Base-by-base conservation (phyloP, 2,329 filamentous ascomycete species). In the Penicillium sp. region DNA sequence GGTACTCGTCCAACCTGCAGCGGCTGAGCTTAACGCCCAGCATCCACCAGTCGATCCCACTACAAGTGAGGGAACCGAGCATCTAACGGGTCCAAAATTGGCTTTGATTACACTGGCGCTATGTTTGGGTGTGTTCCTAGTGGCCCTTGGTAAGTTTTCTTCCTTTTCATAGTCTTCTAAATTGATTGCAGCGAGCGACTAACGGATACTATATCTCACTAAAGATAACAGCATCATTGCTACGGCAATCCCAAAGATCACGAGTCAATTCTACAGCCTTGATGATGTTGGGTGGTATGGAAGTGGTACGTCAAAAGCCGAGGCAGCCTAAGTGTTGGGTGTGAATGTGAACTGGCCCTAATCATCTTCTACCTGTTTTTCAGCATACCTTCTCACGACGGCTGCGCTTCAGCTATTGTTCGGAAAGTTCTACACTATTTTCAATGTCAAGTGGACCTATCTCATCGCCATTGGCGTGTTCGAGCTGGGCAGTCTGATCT, bases 221-320 rank as follows among this genome's bases (percentile, higher is more conserved):
- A 35, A 17, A 52, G 50, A 52, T 6, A 52, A 52, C 26, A 33
- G 50, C 26, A 46, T 52, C 25, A 52, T 52, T 8, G 50, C 50
- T 10, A 52, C 50, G 7, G 50, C 50, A 17, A 59, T 63, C 10
- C 61, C 61, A 16, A 43, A 57, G 25, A 63, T 63, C 19, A 63
- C 61, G 3, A 48, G 51, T 30, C 38, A 63, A 33, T 63, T 61
- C 50, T 50, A 61, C 19, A 56, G 56, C 14, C 37, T 58, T 3
- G 79, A 80, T 2, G 84, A 87, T 59, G 82, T 86, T 55, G 83
- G 83, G 50, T 87, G 84, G 84, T 86, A 86, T 68, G 82, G 81
- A 14, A 83, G 82, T 37, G 41, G 50, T 52, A 25, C 2, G 50
- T 25, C 14, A 11, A 33, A 33, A 3, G 6, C 11, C 19, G 16